Conservation (phyloP, 345 rosid genomes). For the Arabis hirsuta region DNA sequence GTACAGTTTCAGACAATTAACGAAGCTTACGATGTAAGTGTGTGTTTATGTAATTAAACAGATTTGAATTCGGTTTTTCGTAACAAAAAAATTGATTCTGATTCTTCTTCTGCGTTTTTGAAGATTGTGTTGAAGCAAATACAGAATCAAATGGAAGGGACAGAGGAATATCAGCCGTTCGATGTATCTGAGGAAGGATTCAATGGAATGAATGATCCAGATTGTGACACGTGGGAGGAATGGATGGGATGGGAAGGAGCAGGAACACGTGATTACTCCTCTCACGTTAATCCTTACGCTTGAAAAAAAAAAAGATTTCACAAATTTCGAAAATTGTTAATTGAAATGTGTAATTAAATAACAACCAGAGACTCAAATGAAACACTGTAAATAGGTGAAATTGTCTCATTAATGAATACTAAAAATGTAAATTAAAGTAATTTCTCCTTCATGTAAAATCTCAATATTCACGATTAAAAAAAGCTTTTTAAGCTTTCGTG, state of each 20-base stretch:
- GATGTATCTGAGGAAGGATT: conserved; percentile 55
- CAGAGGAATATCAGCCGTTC: conserved; percentile 41
- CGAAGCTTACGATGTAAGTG: conserved; percentile 89
- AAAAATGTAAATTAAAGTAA: conserved; percentile 22
- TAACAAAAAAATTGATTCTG: conserved; percentile 5
- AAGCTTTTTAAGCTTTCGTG: conserved; percentile 14
- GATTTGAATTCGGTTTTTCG: background rate
- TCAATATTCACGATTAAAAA: background rate
- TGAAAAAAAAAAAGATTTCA: conserved; percentile 18
- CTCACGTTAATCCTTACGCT: conserved; percentile 83
- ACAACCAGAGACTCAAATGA: conserved; percentile 8
- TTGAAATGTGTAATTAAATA: conserved; percentile 4
- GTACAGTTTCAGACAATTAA: conserved; percentile 73
- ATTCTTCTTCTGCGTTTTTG: background rate
- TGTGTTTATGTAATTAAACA: background rate
- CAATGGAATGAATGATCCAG: conserved; percentile 66
- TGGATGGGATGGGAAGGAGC: conserved; percentile 99
- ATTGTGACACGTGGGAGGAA: conserved; percentile 88
- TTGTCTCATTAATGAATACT: conserved; percentile 18
- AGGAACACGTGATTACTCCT: conserved; percentile 76
- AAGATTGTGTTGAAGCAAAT: conserved; percentile 66
- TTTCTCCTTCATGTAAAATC: background rate
- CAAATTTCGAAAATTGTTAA: background rate
- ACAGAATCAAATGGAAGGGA: conserved; percentile 51
- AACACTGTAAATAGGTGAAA: conserved; percentile 26